Evolutionary conservation across 1,284 basidiomycete species (phyloP), one percentile per base, ranked within the genome.

Genomic region (Tilletia caries): DNA sequence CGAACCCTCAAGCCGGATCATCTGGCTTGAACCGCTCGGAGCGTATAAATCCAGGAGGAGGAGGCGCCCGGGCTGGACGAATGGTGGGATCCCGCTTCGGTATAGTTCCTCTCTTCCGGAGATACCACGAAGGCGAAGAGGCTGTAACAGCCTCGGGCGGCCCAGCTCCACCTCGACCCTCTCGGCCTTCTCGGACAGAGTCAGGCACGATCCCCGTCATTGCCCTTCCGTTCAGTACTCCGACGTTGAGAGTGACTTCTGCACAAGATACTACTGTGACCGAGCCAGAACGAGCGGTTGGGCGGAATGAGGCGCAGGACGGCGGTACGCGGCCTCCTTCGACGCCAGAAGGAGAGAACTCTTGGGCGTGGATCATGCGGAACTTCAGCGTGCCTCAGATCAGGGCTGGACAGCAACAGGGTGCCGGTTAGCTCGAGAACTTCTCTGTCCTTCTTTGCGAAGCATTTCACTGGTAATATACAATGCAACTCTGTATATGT

Each of bases 381-480:
- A 62, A 62, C 18, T 54, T 54, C 52, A 54, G 52, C 29, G 52
- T 54, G 27, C 23, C 52, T 54, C 25, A n/a, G n/a, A n/a, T n/a
- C n/a, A n/a, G n/a, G n/a, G n/a, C n/a, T n/a, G n/a, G n/a, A n/a
- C n/a, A n/a, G n/a, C n/a, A n/a, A n/a, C n/a, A n/a, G n/a, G n/a
- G n/a, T n/a, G n/a, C n/a, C n/a, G n/a, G n/a, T n/a, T n/a, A n/a
- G n/a, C n/a, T n/a, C n/a, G n/a, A n/a, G n/a, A n/a, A n/a, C n/a
- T n/a, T n/a, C n/a, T n/a, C n/a, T n/a, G n/a, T n/a, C n/a, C n/a
- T n/a, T n/a, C n/a, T n/a, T n/a, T n/a, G n/a, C n/a, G n/a, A n/a
- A n/a, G n/a, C n/a, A n/a, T n/a, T n/a, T 41, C 37, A 41, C 37
- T 41, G 37, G 10, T 41, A 6, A 41, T 41, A 41, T 6, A 10